Evolutionary conservation across 495 filamentous ascomycete species (phyloP).

Genomic region (Penicillium verhagenii): DNA sequence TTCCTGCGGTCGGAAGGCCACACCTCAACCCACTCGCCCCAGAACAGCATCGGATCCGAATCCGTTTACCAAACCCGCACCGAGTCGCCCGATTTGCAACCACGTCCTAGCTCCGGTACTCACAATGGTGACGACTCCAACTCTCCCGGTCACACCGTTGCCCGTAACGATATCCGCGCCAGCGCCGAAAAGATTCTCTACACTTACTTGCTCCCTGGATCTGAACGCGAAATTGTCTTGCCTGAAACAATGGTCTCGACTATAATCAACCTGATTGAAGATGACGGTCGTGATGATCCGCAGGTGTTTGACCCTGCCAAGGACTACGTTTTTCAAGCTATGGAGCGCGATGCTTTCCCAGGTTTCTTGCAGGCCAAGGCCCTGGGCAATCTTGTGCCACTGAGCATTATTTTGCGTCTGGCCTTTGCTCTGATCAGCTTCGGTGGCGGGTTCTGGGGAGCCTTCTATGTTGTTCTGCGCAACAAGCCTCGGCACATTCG

Average conservation of each 20-base stretch:
- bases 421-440: constrained; percentile 83
- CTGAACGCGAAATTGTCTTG: constrained; percentile 92
- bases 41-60: constrained; percentile 61
- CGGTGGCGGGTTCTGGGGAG: constrained; percentile 91
- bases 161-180: constrained; percentile 80
- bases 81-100: constrained; percentile 51
- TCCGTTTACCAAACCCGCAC: constrained; percentile 31
- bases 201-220: constrained; percentile 86
- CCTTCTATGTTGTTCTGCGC: constrained; percentile 88
- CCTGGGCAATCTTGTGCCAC: constrained; percentile 88
- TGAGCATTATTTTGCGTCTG: constrained; percentile 77
- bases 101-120: constrained; percentile 65
- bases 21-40: constrained; percentile 61
- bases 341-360: constrained; percentile 98
- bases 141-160: constrained; percentile 81
- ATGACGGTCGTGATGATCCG: constrained; percentile 86
- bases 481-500: constrained; percentile 70
- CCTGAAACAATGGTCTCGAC: constrained; percentile 80
- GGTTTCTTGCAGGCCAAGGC: constrained; percentile 94
- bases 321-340: constrained; percentile 98
- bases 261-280: constrained; percentile 81
- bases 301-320: constrained; percentile 97
- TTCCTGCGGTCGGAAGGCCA: constrained; percentile 75
- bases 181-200: constrained; percentile 98
- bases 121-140: constrained; percentile 51